Evolutionary conservation across 2,329 filamentous ascomycete genomes (phyloP).

Genomic region (Zymoseptoria crescenta): DNA sequence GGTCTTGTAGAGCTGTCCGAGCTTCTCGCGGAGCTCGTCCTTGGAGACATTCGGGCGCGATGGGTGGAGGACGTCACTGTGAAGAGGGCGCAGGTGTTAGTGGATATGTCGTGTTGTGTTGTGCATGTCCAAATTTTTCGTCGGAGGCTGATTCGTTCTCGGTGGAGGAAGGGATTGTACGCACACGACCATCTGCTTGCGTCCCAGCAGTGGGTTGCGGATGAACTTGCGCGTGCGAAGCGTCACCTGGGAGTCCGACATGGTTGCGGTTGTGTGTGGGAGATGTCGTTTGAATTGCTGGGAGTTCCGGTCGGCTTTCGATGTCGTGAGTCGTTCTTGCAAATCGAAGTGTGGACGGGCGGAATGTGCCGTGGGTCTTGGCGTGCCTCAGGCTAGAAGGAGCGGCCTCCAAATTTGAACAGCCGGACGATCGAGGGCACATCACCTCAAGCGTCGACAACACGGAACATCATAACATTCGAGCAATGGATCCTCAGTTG

Average conservation of each 20-base stretch:
- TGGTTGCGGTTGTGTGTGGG: constrained; percentile 46
- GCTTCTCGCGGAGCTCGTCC: constrained; percentile 94
- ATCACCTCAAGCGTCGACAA: not conserved
- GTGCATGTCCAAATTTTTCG: constrained; percentile 2
- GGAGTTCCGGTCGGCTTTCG: constrained; percentile 10
- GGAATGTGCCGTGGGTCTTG: constrained; percentile 1
- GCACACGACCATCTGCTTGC: constrained; percentile 99
- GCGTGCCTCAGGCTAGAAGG: constrained; percentile 1
- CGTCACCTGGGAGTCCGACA: constrained; percentile 66
- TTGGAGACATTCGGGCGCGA: constrained; percentile 98
- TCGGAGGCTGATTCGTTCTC: not conserved
- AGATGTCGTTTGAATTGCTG: constrained; percentile 6
- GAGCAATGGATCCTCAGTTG: constrained; percentile 28
- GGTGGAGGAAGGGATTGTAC: constrained; percentile 14
- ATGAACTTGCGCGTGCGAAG: constrained; percentile 98
- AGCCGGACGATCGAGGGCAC: too few relatives aligned
- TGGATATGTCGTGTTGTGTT: constrained; percentile 4
- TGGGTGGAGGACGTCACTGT: constrained; percentile 98
- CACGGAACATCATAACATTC: not conserved
- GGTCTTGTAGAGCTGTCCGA: constrained; percentile 94
- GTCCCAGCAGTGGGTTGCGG: constrained; percentile 96
- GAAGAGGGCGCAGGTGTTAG: constrained; percentile 14
- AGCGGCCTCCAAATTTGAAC: not conserved
- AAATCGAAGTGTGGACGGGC: not conserved
- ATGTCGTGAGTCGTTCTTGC: constrained; percentile 3